Evolutionary conservation across 139 green algal species (phyloP).

Genomic region (Dunaliella primolecta): DNA sequence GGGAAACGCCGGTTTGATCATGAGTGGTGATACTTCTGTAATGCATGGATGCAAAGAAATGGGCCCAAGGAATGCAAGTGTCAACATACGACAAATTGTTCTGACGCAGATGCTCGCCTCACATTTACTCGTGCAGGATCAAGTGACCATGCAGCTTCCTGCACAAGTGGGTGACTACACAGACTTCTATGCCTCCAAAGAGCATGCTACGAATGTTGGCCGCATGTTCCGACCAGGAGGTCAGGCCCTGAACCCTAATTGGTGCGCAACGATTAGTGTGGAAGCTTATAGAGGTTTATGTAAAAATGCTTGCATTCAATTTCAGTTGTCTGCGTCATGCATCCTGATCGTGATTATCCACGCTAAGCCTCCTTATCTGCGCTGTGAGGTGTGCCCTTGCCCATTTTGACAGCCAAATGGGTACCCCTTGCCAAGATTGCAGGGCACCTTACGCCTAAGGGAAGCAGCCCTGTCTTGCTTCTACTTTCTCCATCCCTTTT

Average conservation of each 20-base stretch:
- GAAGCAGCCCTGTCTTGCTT: too few relatives aligned
- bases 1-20: too few relatives aligned
- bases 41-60: too few relatives aligned
- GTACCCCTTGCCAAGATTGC: not conserved
- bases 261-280: slow-evolving; percentile 37
- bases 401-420: too few relatives aligned
- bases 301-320: too few relatives aligned
- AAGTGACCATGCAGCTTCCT: slow-evolving; percentile 78
- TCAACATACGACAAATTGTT: not conserved
- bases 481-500: too few relatives aligned
- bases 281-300: too few relatives aligned
- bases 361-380: not conserved
- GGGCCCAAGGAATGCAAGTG: too few relatives aligned
- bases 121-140: slow-evolving; percentile 27
- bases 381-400: not conserved
- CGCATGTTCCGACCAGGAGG: slow-evolving; percentile 74
- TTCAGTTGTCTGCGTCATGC: too few relatives aligned
- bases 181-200: slow-evolving; percentile 89
- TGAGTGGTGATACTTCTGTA: too few relatives aligned
- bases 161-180: slow-evolving; percentile 88
- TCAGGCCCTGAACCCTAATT: slow-evolving; percentile 82
- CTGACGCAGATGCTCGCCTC: not conserved
- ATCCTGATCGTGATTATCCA: too few relatives aligned
- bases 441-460: not conserved
- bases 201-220: slow-evolving; percentile 86